Conservation (phyloP, 805 yeast genomes). For the Ascoidea tarda region DNA sequence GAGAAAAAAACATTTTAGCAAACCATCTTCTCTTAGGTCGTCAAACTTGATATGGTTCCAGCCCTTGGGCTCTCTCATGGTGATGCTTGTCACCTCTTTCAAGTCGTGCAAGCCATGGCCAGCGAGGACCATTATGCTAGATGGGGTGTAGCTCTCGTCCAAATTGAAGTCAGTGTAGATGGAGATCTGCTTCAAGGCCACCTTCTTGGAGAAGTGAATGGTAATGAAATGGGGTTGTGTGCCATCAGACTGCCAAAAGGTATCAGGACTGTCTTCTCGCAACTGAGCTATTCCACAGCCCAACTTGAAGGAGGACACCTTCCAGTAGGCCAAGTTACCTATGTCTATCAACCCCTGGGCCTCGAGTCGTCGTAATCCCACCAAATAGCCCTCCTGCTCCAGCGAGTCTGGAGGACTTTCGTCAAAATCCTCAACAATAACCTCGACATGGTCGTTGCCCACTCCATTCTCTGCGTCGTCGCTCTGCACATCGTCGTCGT, state of each 20-base stretch:
- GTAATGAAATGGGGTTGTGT: slow-evolving; percentile 74
- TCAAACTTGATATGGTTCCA: slow-evolving; percentile 61
- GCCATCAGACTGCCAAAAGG: slow-evolving; percentile 95
- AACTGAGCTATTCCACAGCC: slow-evolving; percentile 63
- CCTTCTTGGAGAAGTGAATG: slow-evolving; percentile 67
- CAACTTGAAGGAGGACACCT: slow-evolving; percentile 58
- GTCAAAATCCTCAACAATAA: background rate
- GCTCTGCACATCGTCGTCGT: background rate
- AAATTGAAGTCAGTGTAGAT: slow-evolving; percentile 53
- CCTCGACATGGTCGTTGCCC: no score
- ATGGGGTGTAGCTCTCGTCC: slow-evolving; percentile 93
- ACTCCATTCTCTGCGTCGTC: background rate
- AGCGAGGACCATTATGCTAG: slow-evolving; percentile 44
- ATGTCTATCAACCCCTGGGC: slow-evolving; percentile 52
- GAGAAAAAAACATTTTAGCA: slow-evolving; percentile 52
- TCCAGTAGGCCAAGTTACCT: slow-evolving; percentile 75
- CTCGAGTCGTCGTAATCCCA: slow-evolving; percentile 44
- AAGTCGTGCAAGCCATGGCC: slow-evolving; percentile 76
- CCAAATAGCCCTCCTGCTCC: background rate
- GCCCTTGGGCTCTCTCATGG: slow-evolving; percentile 55
- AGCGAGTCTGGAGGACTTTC: background rate
- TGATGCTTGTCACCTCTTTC: slow-evolving; percentile 45
- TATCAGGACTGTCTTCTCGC: slow-evolving; percentile 54
- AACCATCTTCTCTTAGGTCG: slow-evolving; percentile 36
- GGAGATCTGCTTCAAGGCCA: slow-evolving; percentile 51